Evolutionary conservation across 495 filamentous ascomycete genomes (phyloP).

Genomic region (Neurospora sp.): DNA sequence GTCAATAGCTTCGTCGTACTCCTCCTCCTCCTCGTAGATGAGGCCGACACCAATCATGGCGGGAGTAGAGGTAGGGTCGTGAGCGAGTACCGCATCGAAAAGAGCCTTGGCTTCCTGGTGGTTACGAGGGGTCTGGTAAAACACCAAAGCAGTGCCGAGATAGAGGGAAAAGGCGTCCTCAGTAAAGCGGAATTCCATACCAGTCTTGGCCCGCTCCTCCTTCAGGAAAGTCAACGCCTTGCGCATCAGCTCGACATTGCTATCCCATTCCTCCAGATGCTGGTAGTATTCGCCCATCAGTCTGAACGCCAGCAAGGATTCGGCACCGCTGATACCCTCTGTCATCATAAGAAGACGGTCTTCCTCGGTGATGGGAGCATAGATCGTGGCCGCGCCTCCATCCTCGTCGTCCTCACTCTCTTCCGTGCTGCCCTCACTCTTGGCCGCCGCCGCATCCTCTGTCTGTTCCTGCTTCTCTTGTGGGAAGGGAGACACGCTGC

Average conservation of each 20-base stretch:
- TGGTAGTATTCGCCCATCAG: constrained; percentile 79
- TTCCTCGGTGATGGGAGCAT: constrained; percentile 47
- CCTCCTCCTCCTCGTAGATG: constrained; percentile 84
- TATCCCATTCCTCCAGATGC: constrained; percentile 77
- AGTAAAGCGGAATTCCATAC: constrained; percentile 53
- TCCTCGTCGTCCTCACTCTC: constrained; percentile 43
- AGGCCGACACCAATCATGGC: constrained; percentile 84
- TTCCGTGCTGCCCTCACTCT: not conserved
- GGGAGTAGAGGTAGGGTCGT: constrained; percentile 59
- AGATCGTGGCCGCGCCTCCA: constrained; percentile 36
- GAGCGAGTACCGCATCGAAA: constrained; percentile 67
- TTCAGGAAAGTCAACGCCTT: constrained; percentile 53
- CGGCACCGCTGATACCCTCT: constrained; percentile 64
- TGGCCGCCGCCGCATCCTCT: constrained; percentile 11
- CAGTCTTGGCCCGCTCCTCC: constrained; percentile 52
- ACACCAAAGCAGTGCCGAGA: constrained; percentile 73
- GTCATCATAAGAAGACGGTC: constrained; percentile 72
- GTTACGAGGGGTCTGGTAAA: constrained; percentile 79
- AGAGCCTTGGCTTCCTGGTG: constrained; percentile 75
- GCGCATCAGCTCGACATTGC: constrained; percentile 64
- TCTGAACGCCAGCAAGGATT: constrained; percentile 73
- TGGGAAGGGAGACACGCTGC: constrained; percentile 78
- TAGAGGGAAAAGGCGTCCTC: constrained; percentile 62
- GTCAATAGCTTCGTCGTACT: constrained; percentile 66
- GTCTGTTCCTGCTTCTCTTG: constrained; percentile 16